Conservation (phyloP, 805 yeast species). For the baker's yeast (Saccharomyces cerevisiae) region DNA sequence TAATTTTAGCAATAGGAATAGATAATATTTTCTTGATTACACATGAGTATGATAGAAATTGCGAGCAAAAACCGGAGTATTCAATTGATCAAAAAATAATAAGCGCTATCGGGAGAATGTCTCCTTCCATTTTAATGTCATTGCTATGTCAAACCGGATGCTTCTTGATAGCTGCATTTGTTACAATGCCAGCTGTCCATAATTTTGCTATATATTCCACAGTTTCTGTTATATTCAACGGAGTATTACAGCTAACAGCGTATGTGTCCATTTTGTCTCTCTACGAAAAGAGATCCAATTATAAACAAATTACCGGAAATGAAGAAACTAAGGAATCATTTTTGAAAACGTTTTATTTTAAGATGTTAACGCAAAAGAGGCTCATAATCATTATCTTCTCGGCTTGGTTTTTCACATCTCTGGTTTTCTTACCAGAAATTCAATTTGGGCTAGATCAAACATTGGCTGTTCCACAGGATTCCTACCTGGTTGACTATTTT, state of each 20-base stretch:
- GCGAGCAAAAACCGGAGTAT: constrained; percentile 39
- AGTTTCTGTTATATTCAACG: constrained; percentile 71
- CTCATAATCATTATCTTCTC: constrained; percentile 49
- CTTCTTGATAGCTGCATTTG: constrained; percentile 68
- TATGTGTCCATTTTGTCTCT: constrained; percentile 61
- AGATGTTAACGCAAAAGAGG: constrained; percentile 38
- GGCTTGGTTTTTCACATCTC: constrained; percentile 57
- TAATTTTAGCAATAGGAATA: constrained; percentile 90
- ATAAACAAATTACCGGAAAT: constrained; percentile 4
- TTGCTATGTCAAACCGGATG: constrained; percentile 72
- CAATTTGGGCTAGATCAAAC: constrained; percentile 83
- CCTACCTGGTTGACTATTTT: constrained; percentile 76
- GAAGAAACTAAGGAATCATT: constrained; percentile 5
- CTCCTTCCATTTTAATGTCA: constrained; percentile 79
- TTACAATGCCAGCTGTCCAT: constrained; percentile 91
- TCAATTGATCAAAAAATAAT: constrained; percentile 53
- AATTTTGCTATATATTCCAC: constrained; percentile 91
- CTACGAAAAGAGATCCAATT: constrained; percentile 15
- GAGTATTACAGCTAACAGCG: constrained; percentile 69
- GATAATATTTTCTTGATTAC: constrained; percentile 85
- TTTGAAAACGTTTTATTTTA: constrained; percentile 43
- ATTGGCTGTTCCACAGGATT: constrained; percentile 74
- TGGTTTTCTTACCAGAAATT: constrained; percentile 60
- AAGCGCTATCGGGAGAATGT: constrained; percentile 60
- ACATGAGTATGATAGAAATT: constrained; percentile 60